A percentile compares a stretch with the other conserved stretches of the same genome.
Evolutionary conservation across 805 yeast species (phyloP).

Genomic region (Candida insectorum): DNA sequence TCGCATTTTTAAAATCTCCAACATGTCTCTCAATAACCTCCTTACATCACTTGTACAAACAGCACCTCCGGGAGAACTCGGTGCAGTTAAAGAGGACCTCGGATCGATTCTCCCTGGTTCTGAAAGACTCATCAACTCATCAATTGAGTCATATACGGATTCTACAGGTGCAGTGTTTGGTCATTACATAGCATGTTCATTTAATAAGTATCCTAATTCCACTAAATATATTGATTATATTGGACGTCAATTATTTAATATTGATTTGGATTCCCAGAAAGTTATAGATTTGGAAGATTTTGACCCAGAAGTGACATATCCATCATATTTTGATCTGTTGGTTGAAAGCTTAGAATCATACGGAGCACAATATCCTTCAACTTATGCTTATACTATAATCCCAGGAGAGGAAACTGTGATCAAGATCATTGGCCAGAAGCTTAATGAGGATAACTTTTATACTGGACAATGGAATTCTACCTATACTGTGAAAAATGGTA

Average conservation of each 20-base stretch:
- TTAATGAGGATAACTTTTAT: conserved; percentile 76
- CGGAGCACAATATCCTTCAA: conserved; percentile 63
- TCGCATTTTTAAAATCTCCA: conserved; percentile 20
- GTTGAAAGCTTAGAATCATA: conserved; percentile 43
- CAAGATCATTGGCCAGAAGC: conserved; percentile 66
- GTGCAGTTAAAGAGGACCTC: conserved; percentile 24
- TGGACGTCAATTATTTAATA: conserved; percentile 48
- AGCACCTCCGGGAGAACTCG: conserved; percentile 40
- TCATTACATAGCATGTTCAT: conserved; percentile 28
- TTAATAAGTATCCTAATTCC: conserved; percentile 27
- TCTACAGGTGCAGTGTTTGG: conserved; percentile 27
- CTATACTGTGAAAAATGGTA: conserved; percentile 44
- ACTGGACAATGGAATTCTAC: conserved; percentile 85
- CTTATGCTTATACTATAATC: conserved; percentile 41
- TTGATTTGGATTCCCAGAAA: conserved; percentile 49
- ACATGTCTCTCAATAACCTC: conserved; percentile 1
- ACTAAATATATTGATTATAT: conserved; percentile 54
- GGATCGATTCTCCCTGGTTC: conserved; percentile 16
- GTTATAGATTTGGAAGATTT: conserved; percentile 51
- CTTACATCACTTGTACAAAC: conserved; percentile 24
- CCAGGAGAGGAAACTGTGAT: conserved; percentile 36
- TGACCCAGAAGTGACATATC: conserved; percentile 17
- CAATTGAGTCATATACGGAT: conserved; percentile 27
- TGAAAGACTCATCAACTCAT: conserved; percentile 19
- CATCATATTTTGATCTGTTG: conserved; percentile 25